Percentiles rank a stretch among this genome's conserved stretches.
These are phyloP conservation scores for Helotiales sp. DNA, from an alignment of 2,329 filamentous ascomycete species.

Conservation along the genomic window DNA sequence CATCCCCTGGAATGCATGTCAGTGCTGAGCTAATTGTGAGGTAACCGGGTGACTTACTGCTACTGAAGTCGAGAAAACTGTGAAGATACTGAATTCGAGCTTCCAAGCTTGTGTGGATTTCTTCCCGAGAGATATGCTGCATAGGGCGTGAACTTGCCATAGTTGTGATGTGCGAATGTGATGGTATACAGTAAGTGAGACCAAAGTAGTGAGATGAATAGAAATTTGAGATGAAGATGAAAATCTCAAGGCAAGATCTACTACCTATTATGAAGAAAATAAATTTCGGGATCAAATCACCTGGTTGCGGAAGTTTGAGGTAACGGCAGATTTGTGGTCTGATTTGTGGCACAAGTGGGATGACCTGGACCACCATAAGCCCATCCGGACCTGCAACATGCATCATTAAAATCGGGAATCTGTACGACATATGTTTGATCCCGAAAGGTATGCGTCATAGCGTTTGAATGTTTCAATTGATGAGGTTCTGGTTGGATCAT, in stretches of 20 bases:
- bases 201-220: not conserved
- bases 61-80: slow-evolving; percentile 37
- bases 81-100: slow-evolving; percentile 39
- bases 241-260: not conserved
- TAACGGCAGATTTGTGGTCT: slow-evolving; percentile 9
- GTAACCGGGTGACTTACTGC: too few species aligned
- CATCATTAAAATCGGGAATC: not conserved
- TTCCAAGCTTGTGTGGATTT: slow-evolving; percentile 33
- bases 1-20: slow-evolving; percentile 23
- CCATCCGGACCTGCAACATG: not conserved
- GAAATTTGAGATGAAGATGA: not conserved
- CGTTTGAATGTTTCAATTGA: not conserved
- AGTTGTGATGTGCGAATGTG: too few species aligned
- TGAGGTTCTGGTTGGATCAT: not conserved
- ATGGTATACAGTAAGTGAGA: not conserved
- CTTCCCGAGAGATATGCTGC: slow-evolving; percentile 31
- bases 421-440: not conserved
- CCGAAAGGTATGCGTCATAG: not conserved
- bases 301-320: not conserved
- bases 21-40: not conserved
- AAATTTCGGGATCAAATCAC: not conserved
- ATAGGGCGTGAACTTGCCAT: slow-evolving; percentile 12
- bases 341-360: slow-evolving; percentile 3
- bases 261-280: not conserved
- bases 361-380: not conserved